These are phyloP conservation scores for Chlorella sp. DNA, from an alignment of 139 green algal species.

Conservation along the genomic window DNA sequence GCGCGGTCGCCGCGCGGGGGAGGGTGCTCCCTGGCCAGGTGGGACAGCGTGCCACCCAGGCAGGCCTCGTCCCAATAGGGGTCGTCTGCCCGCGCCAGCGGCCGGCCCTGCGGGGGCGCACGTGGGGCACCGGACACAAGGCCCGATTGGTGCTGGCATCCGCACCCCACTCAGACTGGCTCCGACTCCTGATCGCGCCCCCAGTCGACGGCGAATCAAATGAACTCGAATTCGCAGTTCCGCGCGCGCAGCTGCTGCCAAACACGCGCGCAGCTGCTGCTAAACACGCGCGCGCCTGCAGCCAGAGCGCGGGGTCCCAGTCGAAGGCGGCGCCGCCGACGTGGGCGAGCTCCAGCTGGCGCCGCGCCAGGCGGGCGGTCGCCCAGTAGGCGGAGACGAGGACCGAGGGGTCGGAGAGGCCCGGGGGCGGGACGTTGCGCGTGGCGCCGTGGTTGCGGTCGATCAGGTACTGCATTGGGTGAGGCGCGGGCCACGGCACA, in stretches of 20 bases:
- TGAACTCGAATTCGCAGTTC: too few species aligned
- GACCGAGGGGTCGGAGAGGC: slow-evolving; percentile 75
- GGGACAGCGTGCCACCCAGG: slow-evolving; percentile 35
- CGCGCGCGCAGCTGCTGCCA: too few species aligned
- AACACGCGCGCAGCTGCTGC: too few species aligned
- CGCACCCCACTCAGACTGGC: too few species aligned
- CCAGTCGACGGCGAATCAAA: too few species aligned
- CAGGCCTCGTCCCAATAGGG: slow-evolving; percentile 3
- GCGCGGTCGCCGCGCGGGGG: neutral
- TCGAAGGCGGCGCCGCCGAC: slow-evolving; percentile 1
- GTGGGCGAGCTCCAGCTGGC: slow-evolving; percentile 30
- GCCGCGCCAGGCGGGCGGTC: slow-evolving; percentile 69
- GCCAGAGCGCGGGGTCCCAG: neutral
- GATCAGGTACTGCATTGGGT: slow-evolving; percentile 55
- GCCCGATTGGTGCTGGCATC: too few species aligned
- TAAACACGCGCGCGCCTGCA: slow-evolving; percentile 22
- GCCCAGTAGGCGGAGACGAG: slow-evolving; percentile 75
- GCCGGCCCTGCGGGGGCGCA: slow-evolving; percentile 15
- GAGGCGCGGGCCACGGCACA: slow-evolving; percentile 26
- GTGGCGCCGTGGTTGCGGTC: slow-evolving; percentile 68
- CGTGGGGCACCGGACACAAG: too few species aligned
- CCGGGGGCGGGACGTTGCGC: slow-evolving; percentile 73
- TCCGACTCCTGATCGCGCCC: too few species aligned
- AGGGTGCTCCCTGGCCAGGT: slow-evolving; percentile 31
- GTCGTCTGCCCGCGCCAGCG: slow-evolving; percentile 6